Evolutionary conservation across 2,329 filamentous ascomycete genomes (phyloP), one percentile per base, ranked within the genome.

Genomic region (Lojkania enalia): DNA sequence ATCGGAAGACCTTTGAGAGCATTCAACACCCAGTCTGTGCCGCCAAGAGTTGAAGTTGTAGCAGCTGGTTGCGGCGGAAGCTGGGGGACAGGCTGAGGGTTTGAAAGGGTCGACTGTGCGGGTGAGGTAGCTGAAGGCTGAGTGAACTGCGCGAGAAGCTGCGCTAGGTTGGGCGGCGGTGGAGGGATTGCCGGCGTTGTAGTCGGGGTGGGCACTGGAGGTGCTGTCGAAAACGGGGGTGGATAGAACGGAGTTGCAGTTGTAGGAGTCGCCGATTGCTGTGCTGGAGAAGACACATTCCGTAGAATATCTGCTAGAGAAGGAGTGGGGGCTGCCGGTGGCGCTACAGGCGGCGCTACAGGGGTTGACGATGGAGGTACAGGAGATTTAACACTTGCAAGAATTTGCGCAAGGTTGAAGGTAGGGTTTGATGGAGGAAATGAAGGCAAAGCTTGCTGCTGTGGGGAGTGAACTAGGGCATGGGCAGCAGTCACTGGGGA

Each of bases 1-100:
- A 9, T 27, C 9, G 33, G 52, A 19, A 61, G 51, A 14, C 56
- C 51, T 19, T 63, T 60, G 14, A 68, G 39, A 18, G 61, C 63
- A 51, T 63, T 63, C n/a, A 66, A 39, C 14, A 67, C 45, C 64
- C 65, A 69, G 32, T 63, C 58, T 31, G 61, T 46, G 33, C 54
- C 59, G 16, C 58, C 57, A 15, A 56, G 44, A 1, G 55, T 46
- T 31, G 61, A 49, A 3, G 47, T 35, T 19, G 49, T 40, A 36
- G 39, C 41, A 3, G 39, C 27, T 31, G 53, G 46, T 19, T 59
- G 61, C 15, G 50, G 35, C 35, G 48, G 46, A 14, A 59, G 48
- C 33, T 60, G 60, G 29, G 60, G 46, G 12, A 57, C 27, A 7
- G 57, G 38, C 14, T 42, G 32, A 12, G 46, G 52, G 23, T 25